Percentiles rank a stretch among this genome's conserved stretches.
Conservation (phyloP, 768 basidiomycete genomes). For the Punctularia strigosozonata region DNA sequence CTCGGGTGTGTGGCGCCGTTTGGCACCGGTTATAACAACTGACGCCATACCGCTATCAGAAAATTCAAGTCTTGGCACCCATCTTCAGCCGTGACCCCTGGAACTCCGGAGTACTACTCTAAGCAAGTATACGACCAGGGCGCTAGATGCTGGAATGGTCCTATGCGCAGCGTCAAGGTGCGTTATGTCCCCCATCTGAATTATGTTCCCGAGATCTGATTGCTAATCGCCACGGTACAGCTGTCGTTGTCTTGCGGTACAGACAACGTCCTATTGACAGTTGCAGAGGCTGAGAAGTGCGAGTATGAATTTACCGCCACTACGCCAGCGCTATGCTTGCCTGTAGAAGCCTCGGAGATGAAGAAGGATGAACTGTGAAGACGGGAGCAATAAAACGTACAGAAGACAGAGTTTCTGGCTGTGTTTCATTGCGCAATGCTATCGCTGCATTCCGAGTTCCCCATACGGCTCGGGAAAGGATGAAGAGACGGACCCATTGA, state of each 20-base stretch:
- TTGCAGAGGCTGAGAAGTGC: slow-evolving; percentile 92
- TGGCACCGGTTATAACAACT: neutral
- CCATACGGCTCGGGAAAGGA: too few species aligned
- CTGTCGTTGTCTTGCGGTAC: slow-evolving; percentile 76
- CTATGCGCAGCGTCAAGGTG: slow-evolving; percentile 75
- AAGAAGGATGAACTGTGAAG: slow-evolving; percentile 20
- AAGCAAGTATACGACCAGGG: slow-evolving; percentile 78
- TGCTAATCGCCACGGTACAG: slow-evolving; percentile 23
- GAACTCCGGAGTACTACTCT: slow-evolving; percentile 64
- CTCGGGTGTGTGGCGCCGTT: slow-evolving; percentile 63
- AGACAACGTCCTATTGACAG: slow-evolving; percentile 66
- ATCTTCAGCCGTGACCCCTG: slow-evolving; percentile 39
- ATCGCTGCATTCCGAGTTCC: too few species aligned
- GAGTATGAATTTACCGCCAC: slow-evolving; percentile 85
- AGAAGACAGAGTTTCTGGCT: too few species aligned
- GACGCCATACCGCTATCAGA: slow-evolving; percentile 22
- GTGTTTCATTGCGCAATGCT: too few species aligned
- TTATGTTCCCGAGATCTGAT: slow-evolving; percentile 3
- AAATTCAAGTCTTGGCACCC: slow-evolving; percentile 77
- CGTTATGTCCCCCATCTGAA: slow-evolving; percentile 10
- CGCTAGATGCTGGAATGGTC: slow-evolving; percentile 94
- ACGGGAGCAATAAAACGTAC: too few species aligned
- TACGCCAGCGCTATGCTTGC: slow-evolving; percentile 72
- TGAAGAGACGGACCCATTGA: too few species aligned
- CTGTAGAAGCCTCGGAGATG: slow-evolving; percentile 29